Base-by-base conservation (phyloP, 2,329 filamentous ascomycete species). In the Botrytis squamosa region DNA sequence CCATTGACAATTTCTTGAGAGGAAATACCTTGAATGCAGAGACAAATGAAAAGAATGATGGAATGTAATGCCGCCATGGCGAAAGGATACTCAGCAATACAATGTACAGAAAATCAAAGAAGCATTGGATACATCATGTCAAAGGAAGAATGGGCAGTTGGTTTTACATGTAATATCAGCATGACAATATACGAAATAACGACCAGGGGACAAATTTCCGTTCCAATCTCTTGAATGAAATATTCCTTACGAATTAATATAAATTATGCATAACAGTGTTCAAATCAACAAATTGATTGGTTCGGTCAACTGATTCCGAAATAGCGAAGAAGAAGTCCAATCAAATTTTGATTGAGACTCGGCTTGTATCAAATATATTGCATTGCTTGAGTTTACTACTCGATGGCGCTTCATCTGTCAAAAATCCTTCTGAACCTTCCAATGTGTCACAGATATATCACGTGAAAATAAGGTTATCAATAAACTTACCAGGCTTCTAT, bases 1-100 rank as follows among this genome's bases (percentile, higher is more conserved):
- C 91, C 91, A 77, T 88, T 88, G 36, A 88, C 82, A 70, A 89
- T 86, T 33, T 86, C 88, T 77, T 91, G 91, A 52, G 78, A 78
- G 33, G 66, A 73, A n/a, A 76, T 62, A 71, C 73, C 76, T 71
- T 63, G 68, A 36, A 72, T 73, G 63, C 77, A 74, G 42, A 76
- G 67, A 46, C 67, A 73, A 52, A 78, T n/a, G 69, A 76, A 64
- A 69, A 67, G 40, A 49, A 77, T 29, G 60, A 59, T 65, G 52
- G 71, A 75, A 64, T 63, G 71, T 75, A 76, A 74, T 67, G 76
- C 42, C 29, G 67, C 74, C 69, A 71, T 75, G 20, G 44, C 22
- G 40, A 70, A 57, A 62, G 33, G 49, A 44, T 55, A 5, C 49
- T 65, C 22, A 72, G 40, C 38, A 62, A 42, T 40, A 29, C n/a